Base-by-base conservation (phyloP, 257 asterid genomes). In the Jacaranda mimosifolia region DNA sequence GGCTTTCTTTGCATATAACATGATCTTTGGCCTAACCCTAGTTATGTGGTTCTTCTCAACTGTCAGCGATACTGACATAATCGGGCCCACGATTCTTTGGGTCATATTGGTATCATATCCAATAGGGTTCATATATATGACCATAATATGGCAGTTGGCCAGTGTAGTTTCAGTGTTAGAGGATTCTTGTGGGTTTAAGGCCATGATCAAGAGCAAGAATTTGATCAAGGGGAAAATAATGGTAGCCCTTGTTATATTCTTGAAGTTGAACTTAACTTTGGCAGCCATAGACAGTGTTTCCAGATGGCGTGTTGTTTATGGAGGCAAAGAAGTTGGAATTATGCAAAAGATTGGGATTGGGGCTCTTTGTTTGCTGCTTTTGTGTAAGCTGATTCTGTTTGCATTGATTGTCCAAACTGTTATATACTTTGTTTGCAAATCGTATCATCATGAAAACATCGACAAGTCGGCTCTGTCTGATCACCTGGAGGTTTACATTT, bases 91-190 rank as follows among this genome's bases (percentile, higher is more conserved):
- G 1, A 62, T 69, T 9, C 12, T 80, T 13, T 10, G 68, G 63
- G 45, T 82, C 70, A 11, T 85, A 32, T 2, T 78, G 9, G 15
- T 52, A 11, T 2, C 79, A 0, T 91, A 89, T 32, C 9, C 13
- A 0, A 17, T 70, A 9, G 89, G 88, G 60, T 85, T 83, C 11
- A 80, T 88, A n/a, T 91, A 90, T 68, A 55, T 90, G 85, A 82
- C 86, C 0, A 59, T 87, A 1, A 43, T 87, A 0, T 90, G 97
- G 95, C 91, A 87, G 64, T 81, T 92, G 51, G 92, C 93, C 2
- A 87, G 87, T 84, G 94, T 89, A 0, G 83, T 90, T 0, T 78
- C 97, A 2, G 93, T 90, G 48, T 73, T 92, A 40, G 97, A 92
- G 80, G 91, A 88, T 35, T 59, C 75, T 0, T 81, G 74, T 17